Evolutionary conservation across 2,329 filamentous ascomycete genomes (phyloP), one percentile per base, ranked within the genome.

Genomic region (Furcasterigmium sp.): DNA sequence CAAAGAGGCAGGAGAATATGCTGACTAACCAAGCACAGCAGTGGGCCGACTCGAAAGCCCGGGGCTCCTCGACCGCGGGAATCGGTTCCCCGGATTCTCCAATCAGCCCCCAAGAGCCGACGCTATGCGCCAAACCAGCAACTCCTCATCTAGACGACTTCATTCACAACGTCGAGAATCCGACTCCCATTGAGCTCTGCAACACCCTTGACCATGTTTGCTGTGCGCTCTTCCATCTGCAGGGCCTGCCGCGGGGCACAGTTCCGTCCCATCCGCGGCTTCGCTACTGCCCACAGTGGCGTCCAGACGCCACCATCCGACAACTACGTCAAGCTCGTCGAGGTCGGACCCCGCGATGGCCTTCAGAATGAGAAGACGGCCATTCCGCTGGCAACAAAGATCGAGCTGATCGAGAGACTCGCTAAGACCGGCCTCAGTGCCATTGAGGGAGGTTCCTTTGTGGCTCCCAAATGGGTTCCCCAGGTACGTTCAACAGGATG

Each of bases 271-370:
- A 55, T 58, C 37, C 58, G 68, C 39, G 56, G 59, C 36, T 62
- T 69, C 47, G 67, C 69, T 38, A 70, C 69, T n/a, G 63, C 67
- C 29, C 61, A 55, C 43, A 45, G 53, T 41, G 41, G 41, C 11
- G 42, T 50, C 10, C 46, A 49, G n/a, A 35, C 44, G 37, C 46
- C 55, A 17, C 46, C 54, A 17, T 52, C 51, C 46, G 66, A 71
- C 57, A 73, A 68, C 56, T 61, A 56, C 46, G 73, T 81, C 47
- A 75, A 72, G 63, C 82, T 94, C 30, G 83, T 93, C 48, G 88
- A 94, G 68, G 88, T 94, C 49, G 87, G 87, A 8, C 87, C 88
- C 26, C 76, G 88, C 51, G 88, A 94, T 68, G 88, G 88, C n/a
- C 67, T 94, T 42, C 88, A 95, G 60, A 94, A 93, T 58, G 86